phyloP scores from a whole-genome alignment of 768 basidiomycete species.

The Agaricus blazei region DNA sequence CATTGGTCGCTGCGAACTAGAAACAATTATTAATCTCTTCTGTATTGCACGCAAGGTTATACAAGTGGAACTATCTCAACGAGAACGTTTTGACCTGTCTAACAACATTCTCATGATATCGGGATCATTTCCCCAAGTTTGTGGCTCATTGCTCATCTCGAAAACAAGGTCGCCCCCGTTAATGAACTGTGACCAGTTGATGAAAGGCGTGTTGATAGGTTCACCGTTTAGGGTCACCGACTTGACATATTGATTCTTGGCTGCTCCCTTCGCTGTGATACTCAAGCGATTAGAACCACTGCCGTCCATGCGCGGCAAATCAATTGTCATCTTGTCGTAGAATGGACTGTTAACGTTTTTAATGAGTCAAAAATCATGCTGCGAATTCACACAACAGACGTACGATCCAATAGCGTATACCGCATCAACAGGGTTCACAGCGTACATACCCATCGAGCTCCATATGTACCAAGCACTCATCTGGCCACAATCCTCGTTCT shows the following conservation, averaged over 20 bases:
- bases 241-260: conserved; percentile 55
- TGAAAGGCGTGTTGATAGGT: conserved; percentile 36
- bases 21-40: no score
- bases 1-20: no score
- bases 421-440: conserved; percentile 74
- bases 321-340: conserved; percentile 48
- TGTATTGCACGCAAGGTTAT: no score
- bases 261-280: conserved; percentile 54
- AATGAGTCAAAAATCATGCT: neutral
- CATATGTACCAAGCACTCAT: conserved; percentile 91
- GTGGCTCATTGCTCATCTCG: conserved; percentile 49
- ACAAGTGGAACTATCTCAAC: no score
- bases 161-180: conserved; percentile 55
- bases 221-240: conserved; percentile 53
- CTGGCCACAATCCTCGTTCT: conserved; percentile 90
- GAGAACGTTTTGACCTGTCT: neutral
- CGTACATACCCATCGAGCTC: conserved; percentile 79
- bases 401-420: conserved; percentile 76
- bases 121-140: conserved; percentile 28
- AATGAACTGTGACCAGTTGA: conserved; percentile 58
- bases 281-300: conserved; percentile 29
- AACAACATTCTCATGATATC: conserved; percentile 14
- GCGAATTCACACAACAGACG: conserved; percentile 16
- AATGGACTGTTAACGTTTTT: conserved; percentile 31
- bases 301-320: conserved; percentile 35